phyloP scores from a whole-genome alignment of 2,329 filamentous ascomycete species.

The Graphilbum fragrans region DNA sequence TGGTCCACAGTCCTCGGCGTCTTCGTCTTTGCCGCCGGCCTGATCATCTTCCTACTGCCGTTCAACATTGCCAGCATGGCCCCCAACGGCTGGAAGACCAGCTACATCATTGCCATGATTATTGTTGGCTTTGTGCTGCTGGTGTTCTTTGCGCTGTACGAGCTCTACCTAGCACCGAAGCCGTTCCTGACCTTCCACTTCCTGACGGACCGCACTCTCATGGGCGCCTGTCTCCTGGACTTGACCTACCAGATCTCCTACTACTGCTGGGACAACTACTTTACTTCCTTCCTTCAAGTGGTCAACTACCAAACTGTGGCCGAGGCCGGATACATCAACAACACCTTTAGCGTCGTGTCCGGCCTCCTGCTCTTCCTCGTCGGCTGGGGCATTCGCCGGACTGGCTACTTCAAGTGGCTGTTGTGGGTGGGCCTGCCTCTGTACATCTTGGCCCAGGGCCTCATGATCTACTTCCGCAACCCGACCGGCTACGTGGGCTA shows the following conservation, averaged over 20 bases:
- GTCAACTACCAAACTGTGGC: too few relatives aligned
- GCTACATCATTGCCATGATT: constrained; percentile 46
- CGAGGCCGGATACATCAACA: too few relatives aligned
- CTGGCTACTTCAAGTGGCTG: constrained; percentile 37
- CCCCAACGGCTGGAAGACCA: constrained; percentile 36
- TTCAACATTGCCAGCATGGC: constrained; percentile 42
- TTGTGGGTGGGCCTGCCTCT: constrained; percentile 18
- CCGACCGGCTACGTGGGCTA: constrained; percentile 21
- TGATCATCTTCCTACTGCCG: constrained; percentile 50
- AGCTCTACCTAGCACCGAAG: constrained; percentile 41
- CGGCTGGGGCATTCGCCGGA: constrained; percentile 30
- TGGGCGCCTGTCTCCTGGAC: constrained; percentile 35
- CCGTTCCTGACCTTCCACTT: constrained; percentile 43
- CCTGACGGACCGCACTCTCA: constrained; percentile 36
- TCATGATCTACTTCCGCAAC: constrained; percentile 29
- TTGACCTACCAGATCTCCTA: too few relatives aligned
- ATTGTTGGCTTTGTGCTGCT: constrained; percentile 48
- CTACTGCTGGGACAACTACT: too few relatives aligned
- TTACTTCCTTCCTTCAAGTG: too few relatives aligned
- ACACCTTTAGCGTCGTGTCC: too few relatives aligned
- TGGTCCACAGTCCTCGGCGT: constrained; percentile 32
- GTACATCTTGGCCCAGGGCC: constrained; percentile 22
- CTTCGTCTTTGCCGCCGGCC: constrained; percentile 41
- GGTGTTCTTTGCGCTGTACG: constrained; percentile 35
- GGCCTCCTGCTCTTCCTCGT: constrained; percentile 33